Percentiles rank a stretch among this genome's conserved stretches.
Evolutionary conservation across 2,329 filamentous ascomycete genomes (phyloP).

Genomic region (Paecilomyces variotii): DNA sequence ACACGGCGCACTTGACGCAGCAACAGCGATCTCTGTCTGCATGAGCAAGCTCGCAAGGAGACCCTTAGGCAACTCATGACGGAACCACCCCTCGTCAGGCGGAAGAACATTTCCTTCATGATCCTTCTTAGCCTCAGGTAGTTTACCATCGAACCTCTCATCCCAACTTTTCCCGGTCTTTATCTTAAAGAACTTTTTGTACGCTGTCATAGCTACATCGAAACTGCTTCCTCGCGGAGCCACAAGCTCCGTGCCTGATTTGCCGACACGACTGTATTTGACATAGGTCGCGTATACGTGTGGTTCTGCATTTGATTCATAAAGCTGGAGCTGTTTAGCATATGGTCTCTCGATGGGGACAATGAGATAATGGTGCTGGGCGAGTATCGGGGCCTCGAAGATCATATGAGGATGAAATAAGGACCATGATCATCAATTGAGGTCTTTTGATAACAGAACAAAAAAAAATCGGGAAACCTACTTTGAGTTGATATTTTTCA

Average conservation of each 20-base stretch:
- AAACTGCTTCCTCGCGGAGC: conserved; percentile 23
- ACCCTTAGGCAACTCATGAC: conserved; percentile 13
- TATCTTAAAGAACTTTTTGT: conserved; percentile 49
- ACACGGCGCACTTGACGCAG: neutral
- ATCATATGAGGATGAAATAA: conserved; percentile 4
- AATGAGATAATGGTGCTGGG: conserved; percentile 3
- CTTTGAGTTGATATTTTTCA: conserved; percentile 54
- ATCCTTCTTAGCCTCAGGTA: conserved; percentile 14
- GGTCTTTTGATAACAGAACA: neutral
- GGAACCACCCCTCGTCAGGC: conserved; percentile 25
- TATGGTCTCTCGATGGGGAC: conserved; percentile 14
- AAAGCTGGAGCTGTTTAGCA: conserved; percentile 46
- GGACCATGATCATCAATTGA: conserved; percentile 1
- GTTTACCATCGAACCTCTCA: conserved; percentile 23
- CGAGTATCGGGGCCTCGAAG: conserved; percentile 5
- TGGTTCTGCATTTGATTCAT: conserved; percentile 55
- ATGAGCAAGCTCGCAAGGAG: conserved; percentile 16
- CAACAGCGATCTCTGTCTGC: conserved; percentile 1
- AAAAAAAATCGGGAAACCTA: conserved; percentile 31
- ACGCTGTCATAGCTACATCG: conserved; percentile 40
- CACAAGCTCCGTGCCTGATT: conserved; percentile 23
- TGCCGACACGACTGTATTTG: conserved; percentile 34
- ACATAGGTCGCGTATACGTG: conserved; percentile 54
- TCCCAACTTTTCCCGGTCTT: conserved; percentile 55
- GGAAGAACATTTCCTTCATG: conserved; percentile 16